Evolutionary conservation across 352 stramenopile species (phyloP), one percentile per base, ranked within the genome.

Genomic region (Phytophthora constricta): DNA sequence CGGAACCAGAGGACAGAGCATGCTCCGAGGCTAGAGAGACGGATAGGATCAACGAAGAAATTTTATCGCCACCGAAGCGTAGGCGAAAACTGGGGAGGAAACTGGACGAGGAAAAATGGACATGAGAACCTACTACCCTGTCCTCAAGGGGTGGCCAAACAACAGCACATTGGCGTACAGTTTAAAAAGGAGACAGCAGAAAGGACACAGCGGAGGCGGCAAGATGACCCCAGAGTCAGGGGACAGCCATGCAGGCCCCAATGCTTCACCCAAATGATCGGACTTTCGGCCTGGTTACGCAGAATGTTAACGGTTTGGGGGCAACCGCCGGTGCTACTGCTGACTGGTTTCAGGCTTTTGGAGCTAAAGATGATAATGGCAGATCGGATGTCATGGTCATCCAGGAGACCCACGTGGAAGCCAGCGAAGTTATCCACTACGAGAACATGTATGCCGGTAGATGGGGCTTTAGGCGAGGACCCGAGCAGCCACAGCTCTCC

Each of bases 291-390:
- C 11, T 57, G 3, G n/a, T 33, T 23, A 57, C 50, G 2, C 50
- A 57, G 20, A 57, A 57, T 33, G 50, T 57, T 5, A 57, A 57
- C 11, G 50, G 50, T 19, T 47, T 57, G 26, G 50, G 50, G 8
- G 13, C 0, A 2, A 46, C 50, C 0, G 50, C 23, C 5, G 3
- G 5, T 5, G 49, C 26, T 10, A n/a, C 27, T 2, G n/a, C 16
- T 3, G 4, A n/a, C 5, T 56, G 27, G 49, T 56, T 57, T 14
- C 5, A 13, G 19, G 20, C 50, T 4, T 46, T 47, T 11, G 31
- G 50, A 17, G 33, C 33, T 20, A 43, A 10, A 1, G 50, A 57
- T 22, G 5, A 22, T 13, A 28, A 57, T 16, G 50, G 50, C 4
- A 27, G 33, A 33, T 13, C 20, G 11, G 50, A 57, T 47, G 31